phyloP scores from a whole-genome alignment of 2,329 filamentous ascomycete genomes.

The Hymenoscyphus occultus region DNA sequence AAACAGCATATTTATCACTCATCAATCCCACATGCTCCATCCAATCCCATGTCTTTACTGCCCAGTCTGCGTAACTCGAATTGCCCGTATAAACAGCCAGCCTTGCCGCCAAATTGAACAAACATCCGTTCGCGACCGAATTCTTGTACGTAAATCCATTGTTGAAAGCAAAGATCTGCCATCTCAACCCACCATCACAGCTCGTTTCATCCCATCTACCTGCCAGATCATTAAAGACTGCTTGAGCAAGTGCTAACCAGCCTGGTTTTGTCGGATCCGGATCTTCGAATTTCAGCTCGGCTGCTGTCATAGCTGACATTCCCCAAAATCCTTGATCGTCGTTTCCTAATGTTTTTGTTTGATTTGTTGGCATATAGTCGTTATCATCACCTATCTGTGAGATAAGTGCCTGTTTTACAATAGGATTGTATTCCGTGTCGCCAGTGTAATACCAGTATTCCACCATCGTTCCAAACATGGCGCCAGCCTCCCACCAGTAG shows the following conservation, averaged over 20 bases:
- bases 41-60: slow-evolving; percentile 69
- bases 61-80: slow-evolving; percentile 73
- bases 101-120: slow-evolving; percentile 61
- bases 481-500: slow-evolving; percentile 53
- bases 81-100: slow-evolving; percentile 76
- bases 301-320: slow-evolving; percentile 65
- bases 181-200: slow-evolving; percentile 74
- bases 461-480: slow-evolving; percentile 54
- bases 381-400: slow-evolving; percentile 68
- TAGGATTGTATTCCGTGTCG: slow-evolving; percentile 63
- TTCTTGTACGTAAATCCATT: slow-evolving; percentile 76
- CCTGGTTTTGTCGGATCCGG: slow-evolving; percentile 54
- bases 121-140: slow-evolving; percentile 58
- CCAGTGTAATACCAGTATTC: slow-evolving; percentile 50
- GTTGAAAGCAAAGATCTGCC: slow-evolving; percentile 84
- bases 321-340: slow-evolving; percentile 75
- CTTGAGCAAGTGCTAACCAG: slow-evolving; percentile 71
- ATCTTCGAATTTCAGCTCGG: slow-evolving; percentile 61
- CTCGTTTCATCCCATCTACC: slow-evolving; percentile 65
- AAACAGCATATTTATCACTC: slow-evolving; percentile 51
- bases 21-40: slow-evolving; percentile 56
- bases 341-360: slow-evolving; percentile 59
- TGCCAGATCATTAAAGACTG: slow-evolving; percentile 68
- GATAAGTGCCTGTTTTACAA: slow-evolving; percentile 63
- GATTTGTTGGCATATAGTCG: slow-evolving; percentile 74